phyloP scores from a whole-genome alignment of 2,329 filamentous ascomycete genomes.

The Alternaria longipes region DNA sequence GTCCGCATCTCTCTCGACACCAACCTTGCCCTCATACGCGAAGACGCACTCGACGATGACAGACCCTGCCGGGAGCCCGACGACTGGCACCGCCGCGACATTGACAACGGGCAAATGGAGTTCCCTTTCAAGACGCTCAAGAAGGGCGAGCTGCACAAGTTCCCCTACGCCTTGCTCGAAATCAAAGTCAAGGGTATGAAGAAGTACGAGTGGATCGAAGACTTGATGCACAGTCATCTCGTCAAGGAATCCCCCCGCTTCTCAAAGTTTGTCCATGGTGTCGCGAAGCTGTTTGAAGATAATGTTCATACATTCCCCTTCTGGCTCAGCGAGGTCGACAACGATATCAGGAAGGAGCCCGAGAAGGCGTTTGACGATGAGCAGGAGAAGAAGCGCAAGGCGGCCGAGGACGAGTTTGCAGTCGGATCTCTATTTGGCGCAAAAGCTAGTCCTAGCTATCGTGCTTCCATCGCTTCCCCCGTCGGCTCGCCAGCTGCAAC shows the following conservation, averaged over 20 bases:
- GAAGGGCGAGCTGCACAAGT: slow-evolving; percentile 88
- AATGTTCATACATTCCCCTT: slow-evolving; percentile 96
- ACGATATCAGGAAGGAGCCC: slow-evolving; percentile 92
- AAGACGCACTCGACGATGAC: slow-evolving; percentile 77
- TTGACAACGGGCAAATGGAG: slow-evolving; percentile 82
- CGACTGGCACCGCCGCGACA: slow-evolving; percentile 90
- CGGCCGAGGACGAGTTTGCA: slow-evolving; percentile 85
- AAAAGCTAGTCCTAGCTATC: slow-evolving; percentile 54
- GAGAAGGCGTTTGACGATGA: slow-evolving; percentile 91
- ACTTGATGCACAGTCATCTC: slow-evolving; percentile 90
- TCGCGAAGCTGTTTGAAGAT: slow-evolving; percentile 89
- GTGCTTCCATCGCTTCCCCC: slow-evolving; percentile 70
- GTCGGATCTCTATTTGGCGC: slow-evolving; percentile 85
- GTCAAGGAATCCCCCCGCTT: slow-evolving; percentile 90
- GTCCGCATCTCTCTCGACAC: slow-evolving; percentile 94
- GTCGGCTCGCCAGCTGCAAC: slow-evolving; percentile 65
- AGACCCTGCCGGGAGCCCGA: slow-evolving; percentile 89
- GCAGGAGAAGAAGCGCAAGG: slow-evolving; percentile 81
- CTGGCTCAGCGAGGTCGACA: slow-evolving; percentile 92
- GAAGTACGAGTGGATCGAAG: slow-evolving; percentile 84
- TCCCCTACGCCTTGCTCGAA: slow-evolving; percentile 90
- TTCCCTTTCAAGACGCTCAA: slow-evolving; percentile 89
- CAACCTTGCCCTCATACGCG: slow-evolving; percentile 84
- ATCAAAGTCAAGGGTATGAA: slow-evolving; percentile 81
- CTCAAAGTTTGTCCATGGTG: slow-evolving; percentile 96